Conservation (phyloP, 2,329 filamentous ascomycete species). For the Penicillium sp. region DNA sequence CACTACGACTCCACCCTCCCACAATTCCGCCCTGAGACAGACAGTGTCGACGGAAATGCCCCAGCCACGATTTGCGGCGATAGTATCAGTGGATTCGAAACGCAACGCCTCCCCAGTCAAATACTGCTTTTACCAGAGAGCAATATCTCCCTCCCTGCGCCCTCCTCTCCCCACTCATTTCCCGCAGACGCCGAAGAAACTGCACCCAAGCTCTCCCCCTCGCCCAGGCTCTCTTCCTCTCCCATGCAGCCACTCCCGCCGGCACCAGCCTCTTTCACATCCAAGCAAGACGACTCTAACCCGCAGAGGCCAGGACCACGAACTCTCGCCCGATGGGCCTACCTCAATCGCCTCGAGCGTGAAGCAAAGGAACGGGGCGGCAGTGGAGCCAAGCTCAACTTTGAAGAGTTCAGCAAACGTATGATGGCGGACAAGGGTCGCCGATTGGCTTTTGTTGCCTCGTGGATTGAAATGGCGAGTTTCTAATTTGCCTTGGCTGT, state of each 20-base stretch:
- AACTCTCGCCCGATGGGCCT: constrained; percentile 41
- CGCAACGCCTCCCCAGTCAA: constrained; percentile 23
- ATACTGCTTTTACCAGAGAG: constrained; percentile 37
- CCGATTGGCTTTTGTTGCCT: constrained; percentile 72
- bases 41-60: constrained; percentile 11
- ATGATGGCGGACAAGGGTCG: constrained; percentile 64
- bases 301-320: constrained; percentile 25
- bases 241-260: constrained; percentile 31
- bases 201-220: constrained; percentile 29
- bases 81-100: constrained; percentile 8
- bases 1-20: constrained; percentile 42
- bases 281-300: constrained; percentile 13
- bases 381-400: constrained; percentile 65
- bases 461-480: constrained; percentile 76
- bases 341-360: constrained; percentile 59
- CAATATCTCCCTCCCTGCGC: constrained; percentile 27
- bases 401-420: constrained; percentile 70
- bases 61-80: not conserved
- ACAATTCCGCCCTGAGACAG: constrained; percentile 41
- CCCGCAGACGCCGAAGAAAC: constrained; percentile 31
- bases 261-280: constrained; percentile 14
- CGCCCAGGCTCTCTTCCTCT: constrained; percentile 29
- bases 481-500: constrained; percentile 36
- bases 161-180: constrained; percentile 25
- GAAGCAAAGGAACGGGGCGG: constrained; percentile 69